A percentile compares a stretch with the other conserved stretches of the same genome.
phyloP scores from a whole-genome alignment of 768 basidiomycete species.

The Suillus plorans region DNA sequence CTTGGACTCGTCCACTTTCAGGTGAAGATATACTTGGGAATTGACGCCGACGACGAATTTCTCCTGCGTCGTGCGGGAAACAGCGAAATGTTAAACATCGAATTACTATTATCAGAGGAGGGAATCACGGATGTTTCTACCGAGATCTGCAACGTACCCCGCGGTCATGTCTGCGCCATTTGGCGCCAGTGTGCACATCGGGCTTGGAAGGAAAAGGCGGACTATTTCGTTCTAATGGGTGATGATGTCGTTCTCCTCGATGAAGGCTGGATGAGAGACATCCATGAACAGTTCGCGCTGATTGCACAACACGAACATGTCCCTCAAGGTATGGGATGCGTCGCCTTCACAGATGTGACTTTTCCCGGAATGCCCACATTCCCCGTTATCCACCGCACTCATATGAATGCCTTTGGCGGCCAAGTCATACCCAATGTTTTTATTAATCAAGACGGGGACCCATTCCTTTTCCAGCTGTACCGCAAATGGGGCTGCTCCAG shows the following conservation, averaged over 20 bases:
- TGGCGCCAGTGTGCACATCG: constrained; percentile 50
- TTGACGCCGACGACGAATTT: constrained; percentile 49
- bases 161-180: constrained; percentile 50
- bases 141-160: constrained; percentile 38
- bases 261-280: constrained; percentile 50
- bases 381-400: constrained; percentile 53
- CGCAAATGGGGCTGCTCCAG: constrained; percentile 51
- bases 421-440: constrained; percentile 50
- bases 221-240: constrained; percentile 54
- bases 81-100: constrained; percentile 23
- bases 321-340: constrained; percentile 53
- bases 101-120: constrained; percentile 34
- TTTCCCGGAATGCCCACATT: constrained; percentile 67
- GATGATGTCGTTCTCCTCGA: constrained; percentile 54
- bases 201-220: constrained; percentile 49
- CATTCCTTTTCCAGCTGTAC: constrained; percentile 60
- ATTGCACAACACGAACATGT: constrained; percentile 30
- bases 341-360: constrained; percentile 53
- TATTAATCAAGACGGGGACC: constrained; percentile 60
- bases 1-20: constrained; percentile 33
- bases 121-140: constrained; percentile 39
- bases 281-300: constrained; percentile 37
- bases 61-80: constrained; percentile 26
- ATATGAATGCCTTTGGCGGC: constrained; percentile 55
- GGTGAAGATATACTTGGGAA: constrained; percentile 21